A percentile compares a stretch with the other conserved stretches of the same genome.
Evolutionary conservation across 2,329 filamentous ascomycete species (phyloP).

Genomic region (Penicillium brasilianum): DNA sequence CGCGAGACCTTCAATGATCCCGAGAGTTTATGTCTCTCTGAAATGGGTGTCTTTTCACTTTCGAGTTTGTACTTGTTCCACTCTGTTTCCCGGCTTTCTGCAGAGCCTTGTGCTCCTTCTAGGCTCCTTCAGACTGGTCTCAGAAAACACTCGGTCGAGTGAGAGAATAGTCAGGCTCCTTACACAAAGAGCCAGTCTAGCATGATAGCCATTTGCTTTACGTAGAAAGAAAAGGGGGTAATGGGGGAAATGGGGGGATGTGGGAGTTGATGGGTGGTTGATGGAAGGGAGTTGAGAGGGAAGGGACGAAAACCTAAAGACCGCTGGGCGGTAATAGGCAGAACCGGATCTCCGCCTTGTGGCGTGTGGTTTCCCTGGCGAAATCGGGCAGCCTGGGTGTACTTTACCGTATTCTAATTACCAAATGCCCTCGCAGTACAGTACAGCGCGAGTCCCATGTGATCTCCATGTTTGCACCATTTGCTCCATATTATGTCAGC

Average conservation of each 20-base stretch:
- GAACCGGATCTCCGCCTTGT: not conserved
- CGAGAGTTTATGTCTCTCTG: constrained; percentile 6
- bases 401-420: constrained; percentile 14
- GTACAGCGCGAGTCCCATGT: constrained; percentile 6
- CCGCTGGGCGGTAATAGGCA: not conserved
- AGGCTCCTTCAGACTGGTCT: constrained; percentile 23
- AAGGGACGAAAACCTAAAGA: constrained; percentile 30
- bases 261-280: constrained; percentile 26
- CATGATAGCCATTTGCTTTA: constrained; percentile 49
- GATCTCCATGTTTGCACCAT: constrained; percentile 34
- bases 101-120: constrained; percentile 22
- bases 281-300: constrained; percentile 22
- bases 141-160: constrained; percentile 29
- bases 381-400: not conserved
- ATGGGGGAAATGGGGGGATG: constrained; percentile 19
- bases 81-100: constrained; percentile 14
- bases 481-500: constrained; percentile 34
- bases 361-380: too few species aligned
- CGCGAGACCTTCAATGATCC: constrained; percentile 13
- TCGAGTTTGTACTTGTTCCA: constrained; percentile 24
- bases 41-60: not conserved
- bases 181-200: constrained; percentile 45
- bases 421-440: not conserved
- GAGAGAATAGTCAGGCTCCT: constrained; percentile 34
- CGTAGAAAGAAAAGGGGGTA: constrained; percentile 32